Conservation (phyloP, 2,329 filamentous ascomycete genomes). For the Talaromyces marneffei region DNA sequence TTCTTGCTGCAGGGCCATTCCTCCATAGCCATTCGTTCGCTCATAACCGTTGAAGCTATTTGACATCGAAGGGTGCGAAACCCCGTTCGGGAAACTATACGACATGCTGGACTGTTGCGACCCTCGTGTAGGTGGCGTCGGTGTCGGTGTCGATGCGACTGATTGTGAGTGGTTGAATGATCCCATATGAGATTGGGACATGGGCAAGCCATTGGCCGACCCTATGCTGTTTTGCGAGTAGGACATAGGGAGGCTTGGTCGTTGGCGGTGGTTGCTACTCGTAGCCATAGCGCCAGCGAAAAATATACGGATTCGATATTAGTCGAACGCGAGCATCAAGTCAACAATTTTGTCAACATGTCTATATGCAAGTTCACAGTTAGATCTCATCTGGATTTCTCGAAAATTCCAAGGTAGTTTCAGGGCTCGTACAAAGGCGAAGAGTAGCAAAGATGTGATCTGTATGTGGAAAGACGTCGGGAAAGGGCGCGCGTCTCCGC, state of each 20-base stretch:
- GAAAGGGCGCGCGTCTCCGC: conserved; percentile 1
- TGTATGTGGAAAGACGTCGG: background rate
- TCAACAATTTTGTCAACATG: background rate
- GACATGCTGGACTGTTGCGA: conserved; percentile 41
- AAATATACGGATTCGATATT: background rate
- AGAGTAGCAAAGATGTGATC: background rate
- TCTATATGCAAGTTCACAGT: background rate
- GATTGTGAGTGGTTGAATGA: conserved; percentile 43
- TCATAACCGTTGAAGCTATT: conserved; percentile 36
- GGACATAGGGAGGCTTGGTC: conserved; percentile 30
- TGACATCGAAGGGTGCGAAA: conserved; percentile 22
- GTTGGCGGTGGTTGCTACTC: conserved; percentile 23
- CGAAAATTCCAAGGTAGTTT: too few species aligned
- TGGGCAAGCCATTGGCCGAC: conserved; percentile 34
- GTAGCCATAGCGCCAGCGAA: conserved; percentile 26
- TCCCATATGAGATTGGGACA: conserved; percentile 36
- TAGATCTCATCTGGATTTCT: background rate
- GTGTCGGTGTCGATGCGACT: conserved; percentile 40
- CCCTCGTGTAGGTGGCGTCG: conserved; percentile 36
- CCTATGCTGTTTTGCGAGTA: conserved; percentile 37
- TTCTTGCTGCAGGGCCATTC: conserved; percentile 33
- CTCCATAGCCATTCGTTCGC: conserved; percentile 37
- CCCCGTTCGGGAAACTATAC: conserved; percentile 35
- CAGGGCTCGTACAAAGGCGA: background rate
- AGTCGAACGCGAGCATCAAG: conserved; percentile 12